A percentile compares a stretch with the other conserved stretches of the same genome.
Evolutionary conservation across 106 monocot species (phyloP).

Genomic region (Alisma plantagoaquatica): DNA sequence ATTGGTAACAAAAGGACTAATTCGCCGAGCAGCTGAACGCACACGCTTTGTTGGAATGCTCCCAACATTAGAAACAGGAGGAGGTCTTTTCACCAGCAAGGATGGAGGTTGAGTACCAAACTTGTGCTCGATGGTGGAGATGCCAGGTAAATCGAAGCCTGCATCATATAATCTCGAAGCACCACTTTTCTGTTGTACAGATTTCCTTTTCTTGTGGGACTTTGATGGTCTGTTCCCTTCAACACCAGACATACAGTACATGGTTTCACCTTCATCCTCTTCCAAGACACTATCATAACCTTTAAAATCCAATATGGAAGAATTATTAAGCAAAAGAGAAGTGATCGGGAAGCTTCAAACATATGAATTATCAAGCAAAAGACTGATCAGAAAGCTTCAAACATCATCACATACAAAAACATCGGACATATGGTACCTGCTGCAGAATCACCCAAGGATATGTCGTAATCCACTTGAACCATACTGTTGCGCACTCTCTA

Average conservation of each 20-base stretch:
- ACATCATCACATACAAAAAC: too few species aligned
- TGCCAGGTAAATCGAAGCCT: slow-evolving; percentile 38
- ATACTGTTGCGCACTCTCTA: slow-evolving; percentile 43
- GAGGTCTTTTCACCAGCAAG: slow-evolving; percentile 44
- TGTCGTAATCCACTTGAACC: slow-evolving; percentile 49
- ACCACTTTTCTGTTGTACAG: slow-evolving; percentile 32
- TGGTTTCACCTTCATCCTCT: slow-evolving; percentile 81
- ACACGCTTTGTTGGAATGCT: slow-evolving; percentile 75
- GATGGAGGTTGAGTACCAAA: slow-evolving; percentile 24
- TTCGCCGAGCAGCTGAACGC: slow-evolving; percentile 61
- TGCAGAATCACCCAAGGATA: slow-evolving; percentile 38
- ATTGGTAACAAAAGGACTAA: slow-evolving; percentile 45
- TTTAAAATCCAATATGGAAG: slow-evolving; percentile 22
- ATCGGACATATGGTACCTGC: slow-evolving; percentile 49
- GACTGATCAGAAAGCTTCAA: too few species aligned
- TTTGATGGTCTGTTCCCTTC: slow-evolving; percentile 41
- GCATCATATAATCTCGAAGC: slow-evolving; percentile 22
- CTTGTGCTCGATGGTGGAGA: slow-evolving; percentile 32
- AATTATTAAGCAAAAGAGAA: too few species aligned
- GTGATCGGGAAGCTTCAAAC: too few species aligned
- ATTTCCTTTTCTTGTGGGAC: slow-evolving; percentile 46
- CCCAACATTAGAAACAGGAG: slow-evolving; percentile 36
- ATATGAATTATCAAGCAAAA: too few species aligned
- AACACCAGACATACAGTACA: slow-evolving; percentile 27
- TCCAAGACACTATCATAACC: slow-evolving; percentile 35